These are phyloP conservation scores for Pseudevernia furfuracea DNA, from an alignment of 495 filamentous ascomycete genomes.

Conservation along the genomic window DNA sequence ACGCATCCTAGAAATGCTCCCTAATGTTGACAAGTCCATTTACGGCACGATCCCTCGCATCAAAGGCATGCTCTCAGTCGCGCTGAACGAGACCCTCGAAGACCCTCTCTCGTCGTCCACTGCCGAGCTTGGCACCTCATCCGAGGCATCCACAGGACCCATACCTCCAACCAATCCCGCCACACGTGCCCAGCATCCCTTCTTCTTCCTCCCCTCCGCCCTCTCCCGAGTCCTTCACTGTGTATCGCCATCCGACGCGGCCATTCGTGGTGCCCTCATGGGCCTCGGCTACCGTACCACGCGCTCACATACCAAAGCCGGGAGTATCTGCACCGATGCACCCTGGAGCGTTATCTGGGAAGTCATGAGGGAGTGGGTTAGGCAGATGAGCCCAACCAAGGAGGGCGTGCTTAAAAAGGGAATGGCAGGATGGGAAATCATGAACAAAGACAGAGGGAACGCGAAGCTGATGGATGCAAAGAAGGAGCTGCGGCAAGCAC, in stretches of 20 bases:
- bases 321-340: slow-evolving; percentile 85
- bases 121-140: slow-evolving; percentile 20
- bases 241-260: slow-evolving; percentile 59
- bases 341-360: slow-evolving; percentile 87
- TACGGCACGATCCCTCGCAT: slow-evolving; percentile 77
- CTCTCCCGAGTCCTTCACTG: slow-evolving; percentile 71
- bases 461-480: slow-evolving; percentile 26
- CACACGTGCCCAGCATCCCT: slow-evolving; percentile 61
- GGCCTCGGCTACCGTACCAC: slow-evolving; percentile 72
- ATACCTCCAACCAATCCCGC: slow-evolving; percentile 44
- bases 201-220: slow-evolving; percentile 71
- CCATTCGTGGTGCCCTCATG: slow-evolving; percentile 70
- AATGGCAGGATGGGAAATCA: slow-evolving; percentile 61
- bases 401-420: slow-evolving; percentile 56
- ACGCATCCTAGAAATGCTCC: slow-evolving; percentile 60
- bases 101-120: slow-evolving; percentile 11
- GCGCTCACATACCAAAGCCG: slow-evolving; percentile 77
- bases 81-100: slow-evolving; percentile 60
- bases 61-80: slow-evolving; percentile 84
- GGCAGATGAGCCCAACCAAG: slow-evolving; percentile 68
- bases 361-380: slow-evolving; percentile 83
- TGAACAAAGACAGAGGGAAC: slow-evolving; percentile 38
- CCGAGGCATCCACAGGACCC: slow-evolving; percentile 23
- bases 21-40: slow-evolving; percentile 48
- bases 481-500: slow-evolving; percentile 31